Conservation (phyloP, 2,329 filamentous ascomycete genomes). For the Podosphaera aphanis region DNA sequence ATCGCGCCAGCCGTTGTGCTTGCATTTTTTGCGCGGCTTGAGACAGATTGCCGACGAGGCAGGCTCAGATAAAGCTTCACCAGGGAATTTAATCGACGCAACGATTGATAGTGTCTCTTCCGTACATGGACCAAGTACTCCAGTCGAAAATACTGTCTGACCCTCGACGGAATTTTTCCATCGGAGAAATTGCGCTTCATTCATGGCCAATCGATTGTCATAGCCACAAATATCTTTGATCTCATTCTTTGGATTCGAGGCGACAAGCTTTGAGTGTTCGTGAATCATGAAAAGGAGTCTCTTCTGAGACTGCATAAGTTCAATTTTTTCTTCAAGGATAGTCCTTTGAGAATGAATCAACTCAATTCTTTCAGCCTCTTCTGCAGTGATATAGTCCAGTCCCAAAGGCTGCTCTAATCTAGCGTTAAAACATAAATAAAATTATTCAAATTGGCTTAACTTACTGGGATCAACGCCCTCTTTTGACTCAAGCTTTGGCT, state of each 20-base stretch:
- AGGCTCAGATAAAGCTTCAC: slow-evolving; percentile 4
- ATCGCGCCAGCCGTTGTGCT: slow-evolving; percentile 10
- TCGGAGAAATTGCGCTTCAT: slow-evolving; percentile 10
- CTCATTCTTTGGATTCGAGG: slow-evolving; percentile 6
- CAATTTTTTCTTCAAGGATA: slow-evolving; percentile 6
- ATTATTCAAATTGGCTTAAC: background rate
- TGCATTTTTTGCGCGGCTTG: slow-evolving; percentile 9
- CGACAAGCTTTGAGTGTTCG: slow-evolving; percentile 8
- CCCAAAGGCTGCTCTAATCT: slow-evolving; percentile 9
- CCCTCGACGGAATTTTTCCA: slow-evolving; percentile 12
- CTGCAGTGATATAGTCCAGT: slow-evolving; percentile 10
- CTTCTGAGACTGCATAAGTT: slow-evolving; percentile 6
- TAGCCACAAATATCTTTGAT: slow-evolving; percentile 13
- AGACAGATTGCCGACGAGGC: slow-evolving; percentile 7
- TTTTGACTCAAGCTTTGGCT: slow-evolving; percentile 11
- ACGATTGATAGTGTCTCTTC: slow-evolving; percentile 8
- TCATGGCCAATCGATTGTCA: slow-evolving; percentile 14
- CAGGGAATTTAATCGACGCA: slow-evolving; percentile 5
- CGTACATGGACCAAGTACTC: slow-evolving; percentile 12
- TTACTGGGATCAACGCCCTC: slow-evolving; percentile 12
- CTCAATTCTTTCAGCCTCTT: slow-evolving; percentile 9
- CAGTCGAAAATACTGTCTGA: slow-evolving; percentile 8
- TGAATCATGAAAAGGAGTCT: slow-evolving; percentile 11
- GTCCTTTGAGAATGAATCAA: slow-evolving; percentile 7
- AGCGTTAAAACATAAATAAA: background rate